Base-by-base conservation (phyloP, 2,329 filamentous ascomycete genomes). In the Aureobasidium melanogenum region DNA sequence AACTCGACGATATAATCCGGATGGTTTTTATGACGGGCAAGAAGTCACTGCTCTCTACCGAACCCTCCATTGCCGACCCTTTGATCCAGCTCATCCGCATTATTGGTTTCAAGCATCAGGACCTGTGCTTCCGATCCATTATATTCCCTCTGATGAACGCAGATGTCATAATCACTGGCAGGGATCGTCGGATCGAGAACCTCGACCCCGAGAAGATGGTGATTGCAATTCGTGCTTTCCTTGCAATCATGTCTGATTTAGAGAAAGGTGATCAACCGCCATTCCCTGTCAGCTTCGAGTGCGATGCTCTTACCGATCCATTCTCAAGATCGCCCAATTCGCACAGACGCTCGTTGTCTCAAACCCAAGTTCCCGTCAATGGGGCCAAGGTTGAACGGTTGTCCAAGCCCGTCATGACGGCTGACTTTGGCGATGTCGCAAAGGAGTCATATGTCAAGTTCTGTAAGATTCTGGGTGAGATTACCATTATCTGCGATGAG, bases 71-170 rank as follows among this genome's bases (percentile, higher is more conserved):
- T 63, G 87, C 89, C 2, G 92, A 97, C 51, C 93, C 94, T 1
- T 77, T 97, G 66, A 93, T 97, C 61, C 92, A 97, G 69, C 85
- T 97, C 32, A 92, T 97, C 64, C 85, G 95, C 36, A 91, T 97
- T 69, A 91, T 99, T 69, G 95, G 93, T 2, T 97, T 88, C 77
- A 95, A 90, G 70, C 85, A 95, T 67, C 92, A 93, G 58, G 94
- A 99, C 68, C 88, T 96, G 65, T 97, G 93, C 74, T 96, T 97
- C 74, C 84, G 87, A 66, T 89, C 81, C 50, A 88, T 97, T 65
- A 90, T 99, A n/a, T 97, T 97, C 68, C 94, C 93, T 3, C 77
- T 99, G 39, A 88, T 99, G 70, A 96, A 96, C 70, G 91, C 91
- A 1, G 71, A 71, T 32, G 38, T 63, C 15, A 63, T 65, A 28